These are phyloP conservation scores for Paraphoma sp. DNA, from an alignment of 2,329 filamentous ascomycete species.

Conservation along the genomic window DNA sequence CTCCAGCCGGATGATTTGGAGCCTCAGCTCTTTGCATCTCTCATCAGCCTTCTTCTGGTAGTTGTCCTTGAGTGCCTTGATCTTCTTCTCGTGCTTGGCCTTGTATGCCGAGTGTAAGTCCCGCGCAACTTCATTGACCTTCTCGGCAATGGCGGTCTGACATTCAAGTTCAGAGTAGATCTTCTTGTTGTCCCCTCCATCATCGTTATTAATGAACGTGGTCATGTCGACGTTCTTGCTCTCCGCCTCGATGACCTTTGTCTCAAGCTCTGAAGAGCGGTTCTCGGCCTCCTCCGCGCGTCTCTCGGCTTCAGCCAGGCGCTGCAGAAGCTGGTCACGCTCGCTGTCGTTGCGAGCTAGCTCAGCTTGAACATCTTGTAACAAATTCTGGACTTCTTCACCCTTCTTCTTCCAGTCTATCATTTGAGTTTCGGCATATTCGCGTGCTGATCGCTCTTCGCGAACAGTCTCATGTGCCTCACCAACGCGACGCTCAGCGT, in stretches of 20 bases:
- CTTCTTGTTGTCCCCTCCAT: slow-evolving; percentile 43
- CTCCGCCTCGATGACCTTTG: slow-evolving; percentile 57
- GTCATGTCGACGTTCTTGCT: slow-evolving; percentile 77
- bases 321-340: slow-evolving; percentile 76
- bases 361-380: slow-evolving; percentile 82
- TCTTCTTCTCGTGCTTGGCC: slow-evolving; percentile 96
- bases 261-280: slow-evolving; percentile 73
- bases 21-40: slow-evolving; percentile 79
- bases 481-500: slow-evolving; percentile 91
- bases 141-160: slow-evolving; percentile 80
- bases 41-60: slow-evolving; percentile 91
- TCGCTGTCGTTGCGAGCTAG: slow-evolving; percentile 80
- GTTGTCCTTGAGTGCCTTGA: slow-evolving; percentile 80
- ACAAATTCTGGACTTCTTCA: slow-evolving; percentile 82
- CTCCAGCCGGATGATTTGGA: slow-evolving; percentile 70
- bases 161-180: slow-evolving; percentile 52
- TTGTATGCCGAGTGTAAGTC: slow-evolving; percentile 95
- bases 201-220: slow-evolving; percentile 52
- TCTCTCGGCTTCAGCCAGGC: slow-evolving; percentile 77
- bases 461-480: slow-evolving; percentile 83
- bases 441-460: slow-evolving; percentile 74
- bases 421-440: slow-evolving; percentile 76
- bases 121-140: slow-evolving; percentile 74
- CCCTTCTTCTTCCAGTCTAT: slow-evolving; percentile 84
- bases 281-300: slow-evolving; percentile 76